phyloP scores from a whole-genome alignment of 1,139 yeast species.

The Suhomyces panamericanus region DNA sequence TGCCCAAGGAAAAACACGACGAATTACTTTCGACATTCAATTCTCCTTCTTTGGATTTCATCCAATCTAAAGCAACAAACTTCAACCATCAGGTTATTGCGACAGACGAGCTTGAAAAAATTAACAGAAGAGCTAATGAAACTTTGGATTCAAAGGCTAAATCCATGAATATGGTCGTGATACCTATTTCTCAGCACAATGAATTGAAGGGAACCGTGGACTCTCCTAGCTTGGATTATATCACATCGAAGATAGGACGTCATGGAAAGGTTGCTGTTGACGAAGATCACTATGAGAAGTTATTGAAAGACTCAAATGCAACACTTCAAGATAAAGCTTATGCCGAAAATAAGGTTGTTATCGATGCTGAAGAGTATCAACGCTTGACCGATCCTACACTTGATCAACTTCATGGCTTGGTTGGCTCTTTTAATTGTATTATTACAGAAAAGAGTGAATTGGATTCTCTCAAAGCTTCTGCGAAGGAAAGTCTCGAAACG shows the following conservation, averaged over 20 bases:
- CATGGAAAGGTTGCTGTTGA: conserved; percentile 19
- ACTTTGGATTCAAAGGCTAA: conserved; percentile 19
- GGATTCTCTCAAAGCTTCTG: conserved; percentile 15
- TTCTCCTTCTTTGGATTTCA: conserved; percentile 18
- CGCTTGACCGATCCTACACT: conserved; percentile 14
- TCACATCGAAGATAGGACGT: conserved; percentile 20
- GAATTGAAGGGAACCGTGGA: conserved; percentile 12
- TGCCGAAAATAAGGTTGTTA: conserved; percentile 20
- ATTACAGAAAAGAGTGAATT: conserved; percentile 19
- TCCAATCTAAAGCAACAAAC: conserved; percentile 13
- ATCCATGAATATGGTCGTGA: conserved; percentile 12
- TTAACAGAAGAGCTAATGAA: conserved; percentile 16
- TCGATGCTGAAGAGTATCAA: conserved; percentile 20
- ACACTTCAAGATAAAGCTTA: conserved; percentile 22
- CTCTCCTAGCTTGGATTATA: conserved; percentile 24
- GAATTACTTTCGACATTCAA: conserved; percentile 5
- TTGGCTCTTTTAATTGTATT: conserved; percentile 18
- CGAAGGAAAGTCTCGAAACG: conserved; percentile 16
- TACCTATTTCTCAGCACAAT: conserved; percentile 18
- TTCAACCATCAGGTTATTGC: conserved; percentile 19
- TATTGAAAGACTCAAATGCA: conserved; percentile 12
- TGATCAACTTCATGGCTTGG: conserved; percentile 16
- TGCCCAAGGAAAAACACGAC: conserved; percentile 10
- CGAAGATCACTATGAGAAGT: conserved; percentile 1
- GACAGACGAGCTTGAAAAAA: conserved; percentile 11